phyloP scores from a whole-genome alignment of 2,329 filamentous ascomycete genomes.

The Lachnellula subtilissima region DNA sequence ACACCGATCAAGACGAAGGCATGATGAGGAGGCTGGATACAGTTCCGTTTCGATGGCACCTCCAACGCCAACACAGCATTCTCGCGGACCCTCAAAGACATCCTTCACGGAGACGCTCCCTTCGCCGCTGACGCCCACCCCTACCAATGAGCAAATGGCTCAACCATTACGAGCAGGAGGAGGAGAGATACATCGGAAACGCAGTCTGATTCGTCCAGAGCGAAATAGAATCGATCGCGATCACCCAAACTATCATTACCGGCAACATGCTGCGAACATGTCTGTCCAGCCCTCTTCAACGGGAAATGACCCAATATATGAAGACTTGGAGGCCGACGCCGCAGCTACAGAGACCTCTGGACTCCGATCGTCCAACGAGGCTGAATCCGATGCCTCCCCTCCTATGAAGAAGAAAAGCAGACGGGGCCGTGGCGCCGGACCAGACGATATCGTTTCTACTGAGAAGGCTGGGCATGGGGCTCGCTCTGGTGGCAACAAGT shows the following conservation, averaged over 20 bases:
- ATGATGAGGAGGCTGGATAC: conserved; percentile 64
- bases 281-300: conserved; percentile 83
- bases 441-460: conserved; percentile 15
- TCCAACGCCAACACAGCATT: conserved; percentile 32
- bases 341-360: conserved; percentile 28
- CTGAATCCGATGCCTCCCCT: conserved; percentile 25
- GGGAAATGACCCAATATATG: conserved; percentile 81
- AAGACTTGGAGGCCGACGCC: conserved; percentile 60
- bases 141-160: conserved; percentile 45
- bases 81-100: conserved; percentile 52
- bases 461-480: conserved; percentile 28
- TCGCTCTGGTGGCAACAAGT: conserved; percentile 23
- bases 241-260: conserved; percentile 94
- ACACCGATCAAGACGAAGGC: conserved; percentile 49
- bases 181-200: conserved; percentile 60
- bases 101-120: conserved; percentile 55
- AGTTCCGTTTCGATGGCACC: conserved; percentile 14
- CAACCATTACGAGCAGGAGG: conserved; percentile 19
- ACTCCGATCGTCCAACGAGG: conserved; percentile 29
- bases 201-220: conserved; percentile 85
- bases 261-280: conserved; percentile 93
- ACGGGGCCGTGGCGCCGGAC: conserved; percentile 22
- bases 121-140: conserved; percentile 42
- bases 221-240: conserved; percentile 77
- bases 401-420: conserved; percentile 20